Evolutionary conservation across 805 yeast species (phyloP), one percentile per base, ranked within the genome.

Genomic region (Starmerella sp.): DNA sequence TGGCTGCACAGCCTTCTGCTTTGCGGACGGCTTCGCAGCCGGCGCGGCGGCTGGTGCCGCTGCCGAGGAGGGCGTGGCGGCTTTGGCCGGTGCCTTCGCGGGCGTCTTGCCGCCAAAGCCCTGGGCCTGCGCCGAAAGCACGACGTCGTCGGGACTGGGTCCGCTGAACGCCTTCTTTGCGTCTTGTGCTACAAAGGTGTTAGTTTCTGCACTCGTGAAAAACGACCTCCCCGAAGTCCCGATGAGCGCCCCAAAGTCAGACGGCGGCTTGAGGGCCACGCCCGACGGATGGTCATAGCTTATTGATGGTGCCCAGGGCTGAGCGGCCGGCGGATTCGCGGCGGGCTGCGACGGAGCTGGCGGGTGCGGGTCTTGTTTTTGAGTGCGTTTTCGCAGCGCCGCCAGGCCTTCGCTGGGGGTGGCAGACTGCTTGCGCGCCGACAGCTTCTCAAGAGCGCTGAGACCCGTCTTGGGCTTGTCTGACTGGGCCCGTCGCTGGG

Each of bases 71-170:
- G 44, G 9, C 15, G 49, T 48, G 22, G 53, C 49, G 10, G 34
- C 29, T 11, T 11, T 42, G 17, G 46, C 52, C 1, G 17, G 22
- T 15, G 14, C 35, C 52, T 46, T 44, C 14, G 35, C 32, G 48
- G 35, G 34, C 11, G 39, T 8, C 10, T 17, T 30, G 2, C 42
- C 36, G 9, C 36, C 38, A 49, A 66, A 65, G 4, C 69, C 66
- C 14, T 61, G 56, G 9, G 63, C 56, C 66, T 85, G 93, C 0
- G 88, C 87, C 42, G 71, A 67, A 51, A 78, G 64, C 3, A 84
- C 75, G 49, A 74, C 67, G 64, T 88, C 96, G 70, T 90, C 97
- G 5, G 96, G 96, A 61, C 95, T 84, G 14, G 89, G 89, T 58
- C 75, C 73, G 48, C 56, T 49, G 46, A 59, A 59, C 2, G 53